Base-by-base conservation (phyloP, 257 asterid genomes). In the Fraxinus americana region DNA sequence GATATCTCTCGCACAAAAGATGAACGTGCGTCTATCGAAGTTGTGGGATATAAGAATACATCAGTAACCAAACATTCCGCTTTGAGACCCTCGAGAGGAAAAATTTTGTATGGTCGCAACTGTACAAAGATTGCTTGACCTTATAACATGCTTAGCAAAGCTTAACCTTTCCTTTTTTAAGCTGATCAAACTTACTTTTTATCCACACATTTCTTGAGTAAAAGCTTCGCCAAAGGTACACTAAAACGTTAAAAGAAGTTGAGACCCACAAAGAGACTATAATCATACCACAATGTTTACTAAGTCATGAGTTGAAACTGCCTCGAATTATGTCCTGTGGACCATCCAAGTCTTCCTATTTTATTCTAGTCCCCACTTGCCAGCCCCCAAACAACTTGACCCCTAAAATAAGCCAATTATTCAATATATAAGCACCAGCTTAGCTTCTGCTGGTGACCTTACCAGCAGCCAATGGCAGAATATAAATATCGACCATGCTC, bases 201-300 rank as follows among this genome's bases (percentile, higher is more conserved):
- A 38, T 38, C 39, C 43, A 38, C 43, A 1, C 11, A 38, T 38
- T 38, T 38, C 2, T 38, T 38, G 43, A 38, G 11, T 17, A 17
- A 14, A 50, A 13, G n/a, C 16, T 16, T 11, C 3, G 57, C n/a
- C 61, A 50, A 50, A 17, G 7, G 7, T 3, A 13, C 61, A 17
- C 23, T 13, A 57, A 7, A 57, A 57, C 10, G 0, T 7, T 21
- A 6, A 6, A 21, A 57, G n/a, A 57, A 57, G 25, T 57, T 19
- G 67, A 21, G 30, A 23, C 16, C 67, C 34, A 23, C 67, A 61
- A 16, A 59, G 13, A 21, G 67, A 61, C 32, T 19, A 54, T n/a
- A 54, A 54, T n/a, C 25, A 54, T 54, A n/a, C 65, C 67, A 61
- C 32, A 9, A 61, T 23, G 67, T 61, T 61, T 61, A 61, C 67